Base-by-base conservation (phyloP, 768 basidiomycete genomes). In the Collybia sordida region DNA sequence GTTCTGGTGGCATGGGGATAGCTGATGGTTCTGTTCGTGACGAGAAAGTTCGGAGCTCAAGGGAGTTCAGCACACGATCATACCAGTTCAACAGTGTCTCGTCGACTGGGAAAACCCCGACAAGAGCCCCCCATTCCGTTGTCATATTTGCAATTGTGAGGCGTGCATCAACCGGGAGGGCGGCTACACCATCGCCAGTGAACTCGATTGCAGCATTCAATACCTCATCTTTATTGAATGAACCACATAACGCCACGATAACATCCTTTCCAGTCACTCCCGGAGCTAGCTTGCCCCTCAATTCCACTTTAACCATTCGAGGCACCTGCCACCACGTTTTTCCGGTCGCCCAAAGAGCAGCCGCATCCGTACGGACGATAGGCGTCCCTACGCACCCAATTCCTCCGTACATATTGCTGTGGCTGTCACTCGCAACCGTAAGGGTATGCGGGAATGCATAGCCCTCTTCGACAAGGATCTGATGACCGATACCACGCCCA, bases 261-360 rank as follows among this genome's bases (percentile, higher is more conserved):
- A 99, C 90, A 62, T 99, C 97, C 69, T 99, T 99, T 27, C 97
- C 97, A 0, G 93, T 95, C 1, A 98, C 96, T 3, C 97, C 97
- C 0, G 87, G 82, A 0, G 88, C 78, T 0, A 98, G 80, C 52
- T 72, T 74, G 5, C 96, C 96, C 50, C 78, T 81, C 42, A 99
- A 74, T 60, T 97, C 93, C 53, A 98, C 96, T 52, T 90, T 93
- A 65, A 99, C 83, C 82, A 98, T 94, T 3, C 93, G 83, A 12
- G 97, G 97, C 27, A 99, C 87, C 70, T 98, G 97, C 97, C 96
- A 98, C 97, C 97, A 99, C 1, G 97, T 98, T 66, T 90, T 92
- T 18, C 95, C 94, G 0, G 97, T 98, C 11, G 97, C 93, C 97
- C 97, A 99, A 9, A 99, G 79, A 18, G 90, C 96, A 0, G 93